phyloP scores from a whole-genome alignment of 495 filamentous ascomycete genomes.

The Penicillium argentinense region DNA sequence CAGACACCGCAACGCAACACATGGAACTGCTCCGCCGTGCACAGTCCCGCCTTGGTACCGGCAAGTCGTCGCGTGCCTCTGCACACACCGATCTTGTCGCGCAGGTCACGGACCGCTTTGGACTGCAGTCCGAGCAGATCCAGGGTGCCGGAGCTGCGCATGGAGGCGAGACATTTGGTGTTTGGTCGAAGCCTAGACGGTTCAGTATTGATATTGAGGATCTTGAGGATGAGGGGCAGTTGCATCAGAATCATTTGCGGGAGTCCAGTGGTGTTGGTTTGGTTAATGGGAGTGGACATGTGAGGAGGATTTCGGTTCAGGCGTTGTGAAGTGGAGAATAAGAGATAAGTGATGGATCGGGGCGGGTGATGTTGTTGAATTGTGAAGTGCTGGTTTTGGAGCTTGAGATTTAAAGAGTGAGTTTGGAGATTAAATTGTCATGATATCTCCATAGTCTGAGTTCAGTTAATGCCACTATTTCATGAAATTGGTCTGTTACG shows the following conservation, averaged over 20 bases:
- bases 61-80: conserved; percentile 17
- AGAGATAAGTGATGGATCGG: too few species aligned
- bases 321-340: conserved; percentile 13
- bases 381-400: neutral
- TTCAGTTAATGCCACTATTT: conserved; percentile 6
- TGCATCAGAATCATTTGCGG: conserved; percentile 39
- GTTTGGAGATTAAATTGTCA: neutral
- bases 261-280: conserved; percentile 36
- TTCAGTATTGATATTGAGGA: conserved; percentile 44
- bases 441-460: conserved; percentile 2
- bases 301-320: conserved; percentile 28
- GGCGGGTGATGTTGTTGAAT: neutral
- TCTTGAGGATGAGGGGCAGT: conserved; percentile 23
- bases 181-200: conserved; percentile 41
- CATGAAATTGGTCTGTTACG: too few species aligned
- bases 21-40: conserved; percentile 53
- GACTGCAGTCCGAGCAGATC: conserved; percentile 26
- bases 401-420: conserved; percentile 2
- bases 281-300: conserved; percentile 30
- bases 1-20: conserved; percentile 44
- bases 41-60: conserved; percentile 29
- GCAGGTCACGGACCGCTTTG: conserved; percentile 35
- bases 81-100: conserved; percentile 29
- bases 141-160: conserved; percentile 22
- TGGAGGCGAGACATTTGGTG: conserved; percentile 31